phyloP scores from a whole-genome alignment of 148 eudicot genomes.

The Vaccinium corymbosum region DNA sequence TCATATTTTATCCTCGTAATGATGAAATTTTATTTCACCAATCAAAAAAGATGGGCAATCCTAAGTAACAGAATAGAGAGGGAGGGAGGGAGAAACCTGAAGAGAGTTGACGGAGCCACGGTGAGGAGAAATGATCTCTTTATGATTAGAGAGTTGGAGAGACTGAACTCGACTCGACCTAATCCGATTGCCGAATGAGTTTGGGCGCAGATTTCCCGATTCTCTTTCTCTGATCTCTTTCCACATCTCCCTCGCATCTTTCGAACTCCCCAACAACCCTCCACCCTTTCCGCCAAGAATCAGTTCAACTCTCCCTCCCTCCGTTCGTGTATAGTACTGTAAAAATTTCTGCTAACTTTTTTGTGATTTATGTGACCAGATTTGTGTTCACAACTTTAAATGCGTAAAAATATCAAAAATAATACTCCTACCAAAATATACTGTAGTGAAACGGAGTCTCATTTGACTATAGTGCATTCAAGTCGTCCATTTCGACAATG shows the following conservation, averaged over 20 bases:
- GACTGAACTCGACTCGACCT: constrained; percentile 55
- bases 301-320: background rate
- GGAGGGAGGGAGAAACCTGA: constrained; percentile 47
- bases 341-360: no score
- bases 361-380: no score
- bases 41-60: no score
- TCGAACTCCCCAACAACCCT: background rate
- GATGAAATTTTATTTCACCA: no score
- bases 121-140: constrained; percentile 79
- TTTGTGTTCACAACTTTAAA: no score
- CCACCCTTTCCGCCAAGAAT: background rate
- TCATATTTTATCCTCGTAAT: no score
- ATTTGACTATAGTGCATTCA: no score
- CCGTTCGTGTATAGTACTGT: background rate
- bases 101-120: constrained; percentile 89
- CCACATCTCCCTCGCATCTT: constrained; percentile 77
- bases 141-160: constrained; percentile 75
- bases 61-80: background rate
- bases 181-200: constrained; percentile 57
- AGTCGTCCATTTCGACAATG: no score
- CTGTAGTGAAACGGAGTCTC: no score
- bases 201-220: constrained; percentile 50
- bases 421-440: no score
- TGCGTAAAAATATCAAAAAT: no score
- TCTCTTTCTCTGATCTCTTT: constrained; percentile 71